Evolutionary conservation across 192 early-diverging fungal genomes (phyloP).

Genomic region (Rhizophagus prolifer): DNA sequence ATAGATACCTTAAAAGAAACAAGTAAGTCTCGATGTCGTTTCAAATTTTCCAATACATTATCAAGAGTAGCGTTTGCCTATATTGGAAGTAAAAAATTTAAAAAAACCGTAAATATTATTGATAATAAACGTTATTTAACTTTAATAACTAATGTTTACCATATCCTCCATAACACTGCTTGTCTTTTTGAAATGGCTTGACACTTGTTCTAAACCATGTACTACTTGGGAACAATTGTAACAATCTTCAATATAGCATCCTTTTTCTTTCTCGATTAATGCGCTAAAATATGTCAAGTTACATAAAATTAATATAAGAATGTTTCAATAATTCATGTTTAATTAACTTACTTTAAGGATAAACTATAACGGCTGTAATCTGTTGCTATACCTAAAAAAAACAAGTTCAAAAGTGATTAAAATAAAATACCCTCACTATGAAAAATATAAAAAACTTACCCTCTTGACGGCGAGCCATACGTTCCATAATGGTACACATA

Average conservation of each 20-base stretch:
- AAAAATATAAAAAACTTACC: conserved; percentile 33
- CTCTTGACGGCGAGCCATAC: conserved; percentile 60
- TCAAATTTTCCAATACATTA: conserved; percentile 60
- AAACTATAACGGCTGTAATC: conserved; percentile 60
- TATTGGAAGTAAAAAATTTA: conserved; percentile 19
- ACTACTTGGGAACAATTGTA: conserved; percentile 52
- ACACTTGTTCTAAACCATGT: conserved; percentile 39
- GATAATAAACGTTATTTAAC: conserved; percentile 37
- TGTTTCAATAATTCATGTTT: not conserved
- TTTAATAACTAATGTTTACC: conserved; percentile 30
- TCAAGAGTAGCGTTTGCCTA: conserved; percentile 43
- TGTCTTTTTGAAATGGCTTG: conserved; percentile 33
- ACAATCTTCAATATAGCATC: conserved; percentile 59
- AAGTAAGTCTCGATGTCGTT: conserved; percentile 64
- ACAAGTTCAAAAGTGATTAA: not conserved
- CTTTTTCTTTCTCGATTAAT: conserved; percentile 51
- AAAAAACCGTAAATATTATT: not conserved
- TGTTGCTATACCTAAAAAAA: conserved; percentile 41
- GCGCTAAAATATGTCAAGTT: conserved; percentile 38
- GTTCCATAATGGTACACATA: conserved; percentile 60
- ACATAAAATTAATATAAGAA: not conserved
- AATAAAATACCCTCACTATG: not conserved
- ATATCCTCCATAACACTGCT: conserved; percentile 36
- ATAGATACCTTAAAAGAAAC: conserved; percentile 51
- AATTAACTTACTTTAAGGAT: conserved; percentile 51